Conservation (phyloP, 176 grass and related monocot species). For the Triticum aestivum region IWGSC_CS_RefSeq_v2.1 NC_057808.1:357241789-357242288, state of each 20-base stretch:
- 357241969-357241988: constrained; percentile 75
- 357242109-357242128: neutral
- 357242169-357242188: neutral
- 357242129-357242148: neutral
- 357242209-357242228: neutral
- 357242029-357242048: neutral
- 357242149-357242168: neutral
- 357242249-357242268: neutral
- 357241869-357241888: constrained; percentile 72
- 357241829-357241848: constrained; percentile 57
- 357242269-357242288: neutral
- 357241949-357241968: constrained; percentile 65
- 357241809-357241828: constrained; percentile 89
- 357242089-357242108: neutral
- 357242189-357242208: neutral
- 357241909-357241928: constrained; percentile 68
- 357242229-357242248: neutral
- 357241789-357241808: constrained; percentile 69
- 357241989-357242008: constrained; percentile 25
- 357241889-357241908: constrained; percentile 64
- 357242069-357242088: neutral
- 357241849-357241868: constrained; percentile 69
- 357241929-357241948: constrained; percentile 77
- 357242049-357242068: neutral
- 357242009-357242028: neutral